These are phyloP conservation scores for Ustilago vetiveriae DNA, from an alignment of 1,284 basidiomycete genomes.

Conservation along the genomic window DNA sequence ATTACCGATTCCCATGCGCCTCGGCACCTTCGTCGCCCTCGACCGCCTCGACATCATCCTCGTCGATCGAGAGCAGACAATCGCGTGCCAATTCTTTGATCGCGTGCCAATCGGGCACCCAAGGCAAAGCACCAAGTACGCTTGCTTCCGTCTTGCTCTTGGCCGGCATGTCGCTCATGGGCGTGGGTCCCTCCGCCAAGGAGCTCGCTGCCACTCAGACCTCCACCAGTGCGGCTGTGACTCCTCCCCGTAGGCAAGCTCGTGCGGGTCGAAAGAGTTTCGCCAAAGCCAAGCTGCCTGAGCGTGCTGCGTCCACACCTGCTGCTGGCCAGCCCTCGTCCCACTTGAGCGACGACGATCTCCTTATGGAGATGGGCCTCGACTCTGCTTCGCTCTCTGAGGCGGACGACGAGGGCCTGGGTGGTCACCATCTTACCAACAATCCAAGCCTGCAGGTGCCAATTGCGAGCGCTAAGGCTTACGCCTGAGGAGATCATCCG, in stretches of 20 bases:
- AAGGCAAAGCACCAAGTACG: slow-evolving; percentile 19
- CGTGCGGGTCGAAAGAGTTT: slow-evolving; percentile 17
- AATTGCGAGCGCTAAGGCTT: slow-evolving; percentile 8
- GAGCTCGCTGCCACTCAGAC: slow-evolving; percentile 21
- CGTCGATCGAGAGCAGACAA: slow-evolving; percentile 21
- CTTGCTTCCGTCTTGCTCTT: slow-evolving; percentile 21
- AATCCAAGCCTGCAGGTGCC: slow-evolving; percentile 5
- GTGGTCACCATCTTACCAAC: slow-evolving; percentile 1
- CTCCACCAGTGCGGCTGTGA: background rate
- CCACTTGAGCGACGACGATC: slow-evolving; percentile 48
- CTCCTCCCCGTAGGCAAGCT: slow-evolving; percentile 18
- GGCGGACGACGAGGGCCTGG: slow-evolving; percentile 15
- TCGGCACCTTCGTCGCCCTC: slow-evolving; percentile 41
- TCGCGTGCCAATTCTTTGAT: slow-evolving; percentile 14
- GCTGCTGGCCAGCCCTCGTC: slow-evolving; percentile 45
- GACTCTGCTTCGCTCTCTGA: slow-evolving; percentile 34
- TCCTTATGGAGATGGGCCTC: slow-evolving; percentile 33
- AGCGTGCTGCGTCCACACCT: slow-evolving; percentile 10
- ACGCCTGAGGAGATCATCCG: too few relatives aligned
- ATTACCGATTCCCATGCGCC: slow-evolving; percentile 33
- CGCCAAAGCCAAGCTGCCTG: background rate
- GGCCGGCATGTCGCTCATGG: slow-evolving; percentile 40
- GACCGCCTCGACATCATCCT: slow-evolving; percentile 33
- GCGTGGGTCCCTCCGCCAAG: slow-evolving; percentile 14
- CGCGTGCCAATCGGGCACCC: slow-evolving; percentile 1